phyloP scores from a whole-genome alignment of 2,329 filamentous ascomycete species.

The Triangularia setosa region DNA sequence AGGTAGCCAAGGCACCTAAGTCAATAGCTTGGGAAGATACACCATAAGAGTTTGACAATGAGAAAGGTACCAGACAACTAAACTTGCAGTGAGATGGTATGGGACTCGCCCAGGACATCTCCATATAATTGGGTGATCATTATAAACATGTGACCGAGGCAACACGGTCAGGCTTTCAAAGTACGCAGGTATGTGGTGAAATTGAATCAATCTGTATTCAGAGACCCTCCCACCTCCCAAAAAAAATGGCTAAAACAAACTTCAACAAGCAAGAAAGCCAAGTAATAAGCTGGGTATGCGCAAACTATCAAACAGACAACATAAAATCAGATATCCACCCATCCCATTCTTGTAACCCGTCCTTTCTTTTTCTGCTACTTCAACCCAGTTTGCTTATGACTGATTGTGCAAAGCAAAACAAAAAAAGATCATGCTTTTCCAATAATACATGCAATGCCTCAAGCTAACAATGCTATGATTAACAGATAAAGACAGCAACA shows the following conservation, averaged over 20 bases:
- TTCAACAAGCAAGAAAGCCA: not conserved
- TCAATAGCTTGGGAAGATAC: no score
- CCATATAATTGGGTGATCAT: no score
- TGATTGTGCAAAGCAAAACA: not conserved
- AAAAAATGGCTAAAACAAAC: not conserved
- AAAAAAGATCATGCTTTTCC: not conserved
- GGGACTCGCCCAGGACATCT: no score
- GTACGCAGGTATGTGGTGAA: no score
- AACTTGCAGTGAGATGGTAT: no score
- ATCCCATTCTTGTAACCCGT: not conserved
- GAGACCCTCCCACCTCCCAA: not conserved
- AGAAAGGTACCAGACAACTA: no score
- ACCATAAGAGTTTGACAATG: no score
- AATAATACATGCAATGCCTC: not conserved
- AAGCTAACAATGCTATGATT: not conserved
- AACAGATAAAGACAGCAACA: not conserved
- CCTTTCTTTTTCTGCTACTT: not conserved
- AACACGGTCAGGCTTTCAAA: no score
- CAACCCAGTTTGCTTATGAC: not conserved
- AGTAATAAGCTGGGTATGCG: not conserved
- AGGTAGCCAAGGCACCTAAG: no score
- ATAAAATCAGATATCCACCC: not conserved
- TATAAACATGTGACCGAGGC: no score
- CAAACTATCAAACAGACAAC: not conserved
- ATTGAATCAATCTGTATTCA: not conserved